Evolutionary conservation across 2,329 filamentous ascomycete species (phyloP).

Genomic region (Alternaria consortialis): DNA sequence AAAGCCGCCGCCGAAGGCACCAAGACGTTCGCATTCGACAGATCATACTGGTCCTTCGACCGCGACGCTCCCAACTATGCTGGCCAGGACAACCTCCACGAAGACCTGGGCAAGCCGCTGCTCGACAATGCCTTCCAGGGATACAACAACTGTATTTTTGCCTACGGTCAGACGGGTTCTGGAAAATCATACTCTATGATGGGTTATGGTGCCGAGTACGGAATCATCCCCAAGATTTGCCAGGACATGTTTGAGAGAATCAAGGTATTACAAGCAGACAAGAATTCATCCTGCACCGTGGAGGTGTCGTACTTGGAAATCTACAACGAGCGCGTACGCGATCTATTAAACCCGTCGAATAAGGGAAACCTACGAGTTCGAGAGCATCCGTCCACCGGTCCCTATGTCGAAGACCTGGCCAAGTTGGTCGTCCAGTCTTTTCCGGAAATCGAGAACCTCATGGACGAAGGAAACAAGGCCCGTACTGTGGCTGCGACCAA

Average conservation of each 20-base stretch:
- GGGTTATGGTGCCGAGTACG: slow-evolving; percentile 95
- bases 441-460: slow-evolving; percentile 93
- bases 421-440: slow-evolving; percentile 95
- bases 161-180: slow-evolving; percentile 97
- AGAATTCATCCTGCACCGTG: slow-evolving; percentile 85
- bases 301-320: slow-evolving; percentile 99
- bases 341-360: slow-evolving; percentile 91
- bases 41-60: slow-evolving; percentile 98
- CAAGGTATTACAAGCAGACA: slow-evolving; percentile 72
- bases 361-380: slow-evolving; percentile 97
- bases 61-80: slow-evolving; percentile 83
- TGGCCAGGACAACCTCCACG: slow-evolving; percentile 87
- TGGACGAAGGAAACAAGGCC: slow-evolving; percentile 99
- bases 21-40: slow-evolving; percentile 95
- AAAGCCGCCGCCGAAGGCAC: slow-evolving; percentile 71
- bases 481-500: slow-evolving; percentile 97
- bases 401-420: slow-evolving; percentile 96
- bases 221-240: slow-evolving; percentile 96
- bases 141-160: slow-evolving; percentile 99
- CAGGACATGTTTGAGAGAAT: slow-evolving; percentile 97
- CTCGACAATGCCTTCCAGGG: slow-evolving; percentile 98
- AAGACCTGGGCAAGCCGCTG: slow-evolving; percentile 86
- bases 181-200: slow-evolving; percentile 99
- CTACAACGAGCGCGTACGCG: slow-evolving; percentile 96
- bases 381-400: slow-evolving; percentile 96